Conservation (phyloP, 2,329 filamentous ascomycete species). For the Paracoccidioides brasiliensis region DNA sequence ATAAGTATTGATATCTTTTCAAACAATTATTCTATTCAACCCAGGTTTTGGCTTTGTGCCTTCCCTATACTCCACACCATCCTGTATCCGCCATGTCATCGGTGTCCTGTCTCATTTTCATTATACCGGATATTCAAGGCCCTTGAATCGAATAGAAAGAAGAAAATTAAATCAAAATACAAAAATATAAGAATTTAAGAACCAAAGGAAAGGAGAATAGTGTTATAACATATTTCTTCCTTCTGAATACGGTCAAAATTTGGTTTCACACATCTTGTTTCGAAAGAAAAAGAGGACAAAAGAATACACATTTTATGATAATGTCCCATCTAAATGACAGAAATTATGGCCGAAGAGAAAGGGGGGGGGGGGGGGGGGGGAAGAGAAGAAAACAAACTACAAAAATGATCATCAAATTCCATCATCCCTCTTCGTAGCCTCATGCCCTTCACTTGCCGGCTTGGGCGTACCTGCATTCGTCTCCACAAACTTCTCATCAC, state of each 20-base stretch:
- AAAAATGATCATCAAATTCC: slow-evolving; percentile 6
- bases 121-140: background rate
- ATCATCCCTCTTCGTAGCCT: slow-evolving; percentile 28
- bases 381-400: slow-evolving; percentile 5
- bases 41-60: background rate
- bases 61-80: background rate
- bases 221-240: background rate
- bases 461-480: slow-evolving; percentile 28
- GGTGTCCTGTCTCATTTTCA: background rate
- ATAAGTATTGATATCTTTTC: background rate
- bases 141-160: slow-evolving; percentile 1
- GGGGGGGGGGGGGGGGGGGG: slow-evolving; percentile 3
- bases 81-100: slow-evolving; percentile 1
- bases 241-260: background rate
- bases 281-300: no score
- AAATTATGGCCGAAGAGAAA: background rate
- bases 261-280: no score
- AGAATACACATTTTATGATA: background rate
- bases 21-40: background rate
- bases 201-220: slow-evolving; percentile 6
- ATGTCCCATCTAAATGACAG: background rate
- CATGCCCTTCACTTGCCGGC: slow-evolving; percentile 36
- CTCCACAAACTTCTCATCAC: slow-evolving; percentile 26
- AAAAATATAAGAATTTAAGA: slow-evolving; percentile 3
- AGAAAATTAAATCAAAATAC: slow-evolving; percentile 7